Percentiles rank a stretch among this genome's conserved stretches.
These are phyloP conservation scores for Picochlorum sp. DNA, from an alignment of 139 green algal species.

Conservation along the genomic window DNA sequence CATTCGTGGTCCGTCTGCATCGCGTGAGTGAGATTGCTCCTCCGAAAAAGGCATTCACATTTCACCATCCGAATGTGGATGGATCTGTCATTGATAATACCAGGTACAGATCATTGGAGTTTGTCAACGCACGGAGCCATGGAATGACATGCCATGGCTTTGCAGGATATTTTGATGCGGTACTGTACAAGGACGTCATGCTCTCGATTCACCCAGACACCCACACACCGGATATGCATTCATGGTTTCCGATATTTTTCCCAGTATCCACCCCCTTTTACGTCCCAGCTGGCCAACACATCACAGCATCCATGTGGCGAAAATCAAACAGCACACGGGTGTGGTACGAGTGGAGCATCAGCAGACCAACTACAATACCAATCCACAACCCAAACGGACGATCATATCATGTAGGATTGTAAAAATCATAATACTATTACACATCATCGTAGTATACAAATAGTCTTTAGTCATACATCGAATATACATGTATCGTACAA, in stretches of 20 bases:
- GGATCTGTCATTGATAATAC: conserved; percentile 63
- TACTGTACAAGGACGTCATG: conserved; percentile 78
- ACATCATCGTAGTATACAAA: no score
- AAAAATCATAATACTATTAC: not conserved
- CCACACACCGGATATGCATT: conserved; percentile 84
- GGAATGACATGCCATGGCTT: conserved; percentile 75
- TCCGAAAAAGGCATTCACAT: conserved; percentile 73
- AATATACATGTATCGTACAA: not conserved
- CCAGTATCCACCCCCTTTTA: conserved; percentile 55
- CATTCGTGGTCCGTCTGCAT: conserved; percentile 92
- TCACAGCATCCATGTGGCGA: conserved; percentile 83
- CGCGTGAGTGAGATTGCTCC: conserved; percentile 28
- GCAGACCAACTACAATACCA: conserved; percentile 5
- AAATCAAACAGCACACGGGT: conserved; percentile 65
- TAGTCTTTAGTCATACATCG: not conserved
- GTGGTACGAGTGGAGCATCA: conserved; percentile 87
- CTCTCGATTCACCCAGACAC: conserved; percentile 83
- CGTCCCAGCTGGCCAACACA: conserved; percentile 12
- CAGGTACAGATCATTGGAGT: conserved; percentile 10
- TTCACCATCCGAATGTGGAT: conserved; percentile 72
- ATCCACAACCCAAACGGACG: conserved; percentile 77
- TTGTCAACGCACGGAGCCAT: not conserved
- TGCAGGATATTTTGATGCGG: conserved; percentile 91
- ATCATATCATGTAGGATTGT: conserved; percentile 74
- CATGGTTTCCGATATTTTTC: conserved; percentile 98